These are phyloP conservation scores for Aspergillus sp. DNA, from an alignment of 2,329 filamentous ascomycete genomes.

Conservation along the genomic window DNA sequence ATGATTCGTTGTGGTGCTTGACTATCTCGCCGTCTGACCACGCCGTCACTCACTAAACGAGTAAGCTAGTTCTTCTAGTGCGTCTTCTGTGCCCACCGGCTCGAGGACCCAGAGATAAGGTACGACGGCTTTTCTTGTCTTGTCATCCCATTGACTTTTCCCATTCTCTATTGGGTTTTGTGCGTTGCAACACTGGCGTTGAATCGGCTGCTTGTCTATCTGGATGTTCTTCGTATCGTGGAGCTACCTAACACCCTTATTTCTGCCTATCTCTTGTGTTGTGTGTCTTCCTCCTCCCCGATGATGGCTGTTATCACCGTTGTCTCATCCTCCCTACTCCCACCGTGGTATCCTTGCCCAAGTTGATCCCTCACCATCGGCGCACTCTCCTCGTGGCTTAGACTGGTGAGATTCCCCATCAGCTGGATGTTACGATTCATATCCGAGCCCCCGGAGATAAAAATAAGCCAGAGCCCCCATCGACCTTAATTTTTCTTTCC, in stretches of 20 bases:
- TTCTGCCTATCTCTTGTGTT: not conserved
- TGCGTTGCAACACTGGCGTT: not conserved
- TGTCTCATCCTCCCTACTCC: not conserved
- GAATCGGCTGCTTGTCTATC: not conserved
- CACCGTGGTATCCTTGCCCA: conserved; percentile 2
- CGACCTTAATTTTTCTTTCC: not conserved
- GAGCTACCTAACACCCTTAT: not conserved
- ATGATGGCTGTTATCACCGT: not conserved
- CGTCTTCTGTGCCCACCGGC: not conserved
- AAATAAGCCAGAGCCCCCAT: not conserved
- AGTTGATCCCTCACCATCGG: not conserved
- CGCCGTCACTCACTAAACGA: not conserved
- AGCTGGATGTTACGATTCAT: not conserved
- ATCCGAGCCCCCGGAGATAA: not conserved
- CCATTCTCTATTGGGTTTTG: not conserved
- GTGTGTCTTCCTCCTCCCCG: not conserved
- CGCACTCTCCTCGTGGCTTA: not conserved
- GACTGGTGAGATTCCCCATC: not conserved
- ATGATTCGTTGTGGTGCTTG: not conserved
- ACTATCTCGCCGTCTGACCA: not conserved
- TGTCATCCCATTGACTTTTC: conserved; percentile 1
- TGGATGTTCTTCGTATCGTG: not conserved
- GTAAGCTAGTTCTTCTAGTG: not conserved
- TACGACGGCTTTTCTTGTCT: not conserved
- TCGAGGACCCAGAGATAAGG: not conserved